A percentile compares a stretch with the other conserved stretches of the same genome.
These are phyloP conservation scores for Pleurozium schreberi DNA, from an alignment of 225 moss, liverwort and hornwort species.

Conservation along the genomic window DNA sequence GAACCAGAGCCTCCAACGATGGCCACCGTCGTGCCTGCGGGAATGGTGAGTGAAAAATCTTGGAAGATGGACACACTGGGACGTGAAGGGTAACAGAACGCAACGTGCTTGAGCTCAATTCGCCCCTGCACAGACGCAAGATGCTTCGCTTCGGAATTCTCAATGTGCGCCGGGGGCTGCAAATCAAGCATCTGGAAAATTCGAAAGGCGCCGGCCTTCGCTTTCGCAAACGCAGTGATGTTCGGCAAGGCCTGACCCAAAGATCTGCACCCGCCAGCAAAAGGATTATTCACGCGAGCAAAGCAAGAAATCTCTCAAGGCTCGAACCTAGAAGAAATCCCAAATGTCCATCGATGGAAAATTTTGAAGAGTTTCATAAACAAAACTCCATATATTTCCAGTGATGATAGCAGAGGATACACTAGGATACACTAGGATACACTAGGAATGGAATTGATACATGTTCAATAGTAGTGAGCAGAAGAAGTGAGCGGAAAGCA, in stretches of 20 bases:
- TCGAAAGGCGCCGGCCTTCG: slow-evolving; percentile 19
- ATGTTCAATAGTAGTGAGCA: too few species aligned
- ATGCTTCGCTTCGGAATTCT: not conserved
- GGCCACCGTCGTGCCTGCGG: slow-evolving; percentile 33
- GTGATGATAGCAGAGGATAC: not conserved
- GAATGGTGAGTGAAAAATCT: slow-evolving; percentile 23
- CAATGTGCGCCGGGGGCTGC: not conserved
- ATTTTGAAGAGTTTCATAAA: not conserved
- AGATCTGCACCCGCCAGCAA: not conserved
- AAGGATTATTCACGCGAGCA: not conserved
- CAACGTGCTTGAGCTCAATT: slow-evolving; percentile 24
- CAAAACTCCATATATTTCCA: not conserved
- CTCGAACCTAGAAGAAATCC: not conserved
- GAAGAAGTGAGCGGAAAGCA: too few species aligned
- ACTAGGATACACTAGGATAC: not conserved
- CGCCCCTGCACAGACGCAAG: slow-evolving; percentile 17
- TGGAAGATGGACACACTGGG: slow-evolving; percentile 20
- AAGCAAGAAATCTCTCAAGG: not conserved
- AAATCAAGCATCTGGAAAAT: slow-evolving; percentile 25
- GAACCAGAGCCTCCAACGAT: slow-evolving; percentile 32
- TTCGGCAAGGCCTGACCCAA: slow-evolving; percentile 22
- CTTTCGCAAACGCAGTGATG: slow-evolving; percentile 10
- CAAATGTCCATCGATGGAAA: not conserved
- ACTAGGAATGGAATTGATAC: not conserved
- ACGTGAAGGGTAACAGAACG: slow-evolving; percentile 32